phyloP scores from a whole-genome alignment of 2,329 filamentous ascomycete species.

The Ilyonectria destructans region DNA sequence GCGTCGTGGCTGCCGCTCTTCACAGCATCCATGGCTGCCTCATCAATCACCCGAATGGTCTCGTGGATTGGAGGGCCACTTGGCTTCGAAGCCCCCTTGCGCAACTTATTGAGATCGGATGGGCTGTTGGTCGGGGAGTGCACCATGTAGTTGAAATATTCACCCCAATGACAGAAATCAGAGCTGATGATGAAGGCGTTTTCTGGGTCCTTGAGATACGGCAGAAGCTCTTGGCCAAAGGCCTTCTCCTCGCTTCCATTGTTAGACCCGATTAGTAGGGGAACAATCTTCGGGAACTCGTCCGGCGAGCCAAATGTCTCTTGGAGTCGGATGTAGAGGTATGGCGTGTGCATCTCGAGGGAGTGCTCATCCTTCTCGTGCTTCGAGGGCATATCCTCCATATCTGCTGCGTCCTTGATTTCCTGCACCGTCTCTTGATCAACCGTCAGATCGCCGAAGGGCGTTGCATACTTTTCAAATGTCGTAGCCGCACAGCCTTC shows the following conservation, averaged over 20 bases:
- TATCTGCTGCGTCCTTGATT: slow-evolving; percentile 58
- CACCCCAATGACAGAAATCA: slow-evolving; percentile 96
- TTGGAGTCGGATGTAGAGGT: slow-evolving; percentile 84
- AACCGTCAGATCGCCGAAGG: slow-evolving; percentile 79
- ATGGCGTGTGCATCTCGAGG: slow-evolving; percentile 96
- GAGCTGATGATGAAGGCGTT: slow-evolving; percentile 93
- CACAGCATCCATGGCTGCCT: slow-evolving; percentile 87
- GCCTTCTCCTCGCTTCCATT: slow-evolving; percentile 74
- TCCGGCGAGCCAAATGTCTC: slow-evolving; percentile 65
- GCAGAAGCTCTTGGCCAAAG: slow-evolving; percentile 80
- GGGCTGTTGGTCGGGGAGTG: slow-evolving; percentile 70
- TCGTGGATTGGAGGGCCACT: slow-evolving; percentile 78
- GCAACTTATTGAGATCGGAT: slow-evolving; percentile 59
- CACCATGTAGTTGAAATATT: slow-evolving; percentile 74
- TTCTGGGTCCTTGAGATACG: slow-evolving; percentile 81
- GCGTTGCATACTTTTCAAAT: slow-evolving; percentile 81
- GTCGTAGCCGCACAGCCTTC: slow-evolving; percentile 82
- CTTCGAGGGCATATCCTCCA: slow-evolving; percentile 72
- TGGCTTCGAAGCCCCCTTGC: slow-evolving; percentile 53
- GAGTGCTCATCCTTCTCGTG: slow-evolving; percentile 86
- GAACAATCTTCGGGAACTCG: slow-evolving; percentile 82
- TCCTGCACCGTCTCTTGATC: slow-evolving; percentile 71
- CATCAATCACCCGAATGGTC: slow-evolving; percentile 86
- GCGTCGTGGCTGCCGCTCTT: slow-evolving; percentile 80
- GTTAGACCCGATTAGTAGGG: slow-evolving; percentile 88